These are phyloP conservation scores for Stenogyne calaminthoides DNA, from an alignment of 305 asterid genomes.

Conservation along the genomic window DNA sequence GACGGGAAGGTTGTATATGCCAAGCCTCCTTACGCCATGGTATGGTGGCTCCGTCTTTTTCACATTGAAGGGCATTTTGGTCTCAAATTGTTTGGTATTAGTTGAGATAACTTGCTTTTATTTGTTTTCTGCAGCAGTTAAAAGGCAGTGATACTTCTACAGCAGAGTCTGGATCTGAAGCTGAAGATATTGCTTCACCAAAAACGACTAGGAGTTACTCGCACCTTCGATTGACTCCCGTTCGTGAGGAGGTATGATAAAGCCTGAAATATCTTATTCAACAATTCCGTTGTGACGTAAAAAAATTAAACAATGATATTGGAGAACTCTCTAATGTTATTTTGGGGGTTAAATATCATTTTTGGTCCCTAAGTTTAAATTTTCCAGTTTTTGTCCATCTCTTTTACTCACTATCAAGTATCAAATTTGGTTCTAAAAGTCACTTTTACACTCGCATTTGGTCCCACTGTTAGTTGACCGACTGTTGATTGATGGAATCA, in stretches of 20 bases:
- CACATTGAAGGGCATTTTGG: constrained; percentile 1
- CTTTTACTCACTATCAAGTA: too few relatives aligned
- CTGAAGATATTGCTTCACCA: constrained; percentile 95
- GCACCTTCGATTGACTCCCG: constrained; percentile 94
- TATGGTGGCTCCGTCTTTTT: constrained; percentile 34
- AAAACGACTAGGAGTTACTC: constrained; percentile 80
- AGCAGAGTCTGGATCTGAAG: constrained; percentile 98
- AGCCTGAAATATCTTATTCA: constrained; percentile 21
- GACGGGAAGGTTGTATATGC: constrained; percentile 93
- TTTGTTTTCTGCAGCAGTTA: constrained; percentile 46
- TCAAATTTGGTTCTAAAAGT: too few relatives aligned
- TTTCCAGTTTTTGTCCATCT: too few relatives aligned
- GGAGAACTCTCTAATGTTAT: constrained; percentile 19
- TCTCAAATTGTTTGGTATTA: constrained; percentile 2
- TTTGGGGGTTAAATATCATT: constrained; percentile 1
- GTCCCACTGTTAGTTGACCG: too few relatives aligned
- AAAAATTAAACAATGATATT: neutral
- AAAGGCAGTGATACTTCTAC: constrained; percentile 97
- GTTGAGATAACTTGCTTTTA: constrained; percentile 22
- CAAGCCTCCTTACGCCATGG: constrained; percentile 74
- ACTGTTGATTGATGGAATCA: too few relatives aligned
- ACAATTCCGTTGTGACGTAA: neutral
- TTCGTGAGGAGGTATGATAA: constrained; percentile 86
- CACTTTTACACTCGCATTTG: too few relatives aligned
- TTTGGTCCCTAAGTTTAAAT: too few relatives aligned